Conservation (phyloP, 176 grass and related monocot species). For the Secale cereale region DNA sequence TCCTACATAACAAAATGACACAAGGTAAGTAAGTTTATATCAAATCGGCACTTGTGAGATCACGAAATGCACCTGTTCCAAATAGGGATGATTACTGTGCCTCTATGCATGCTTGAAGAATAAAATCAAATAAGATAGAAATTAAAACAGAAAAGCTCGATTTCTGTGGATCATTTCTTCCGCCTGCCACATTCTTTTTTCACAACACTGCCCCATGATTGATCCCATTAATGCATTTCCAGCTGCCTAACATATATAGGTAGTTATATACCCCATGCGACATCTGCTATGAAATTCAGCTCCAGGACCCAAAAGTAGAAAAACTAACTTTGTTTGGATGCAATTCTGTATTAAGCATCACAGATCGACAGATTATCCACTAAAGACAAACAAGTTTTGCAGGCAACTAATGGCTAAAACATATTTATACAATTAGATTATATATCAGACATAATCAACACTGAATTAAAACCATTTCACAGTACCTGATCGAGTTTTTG, state of each 20-base stretch:
- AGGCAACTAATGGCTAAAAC: slow-evolving; percentile 3
- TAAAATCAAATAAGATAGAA: background rate
- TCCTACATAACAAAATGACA: slow-evolving; percentile 48
- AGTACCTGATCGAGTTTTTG: slow-evolving; percentile 89
- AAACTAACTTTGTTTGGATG: background rate
- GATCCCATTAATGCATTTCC: background rate
- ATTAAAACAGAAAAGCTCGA: background rate
- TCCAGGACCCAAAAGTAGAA: slow-evolving; percentile 2
- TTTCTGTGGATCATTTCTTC: background rate
- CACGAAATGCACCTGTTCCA: background rate
- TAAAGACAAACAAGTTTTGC: background rate
- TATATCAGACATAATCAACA: background rate
- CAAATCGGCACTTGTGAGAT: background rate
- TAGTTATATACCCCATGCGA: background rate
- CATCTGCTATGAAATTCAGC: background rate
- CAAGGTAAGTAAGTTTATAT: slow-evolving; percentile 11
- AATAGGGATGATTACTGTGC: background rate
- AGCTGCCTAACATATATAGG: slow-evolving; percentile 4
- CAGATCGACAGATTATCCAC: background rate
- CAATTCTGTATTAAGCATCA: background rate
- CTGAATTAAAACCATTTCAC: slow-evolving; percentile 17
- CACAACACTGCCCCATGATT: background rate
- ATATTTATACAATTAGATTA: no score
- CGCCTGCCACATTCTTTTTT: background rate
- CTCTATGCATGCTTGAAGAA: background rate